Percentiles rank a stretch among this genome's conserved stretches.
phyloP scores from a whole-genome alignment of 2,329 filamentous ascomycete species.

The Aspergillus viridinutans region DNA sequence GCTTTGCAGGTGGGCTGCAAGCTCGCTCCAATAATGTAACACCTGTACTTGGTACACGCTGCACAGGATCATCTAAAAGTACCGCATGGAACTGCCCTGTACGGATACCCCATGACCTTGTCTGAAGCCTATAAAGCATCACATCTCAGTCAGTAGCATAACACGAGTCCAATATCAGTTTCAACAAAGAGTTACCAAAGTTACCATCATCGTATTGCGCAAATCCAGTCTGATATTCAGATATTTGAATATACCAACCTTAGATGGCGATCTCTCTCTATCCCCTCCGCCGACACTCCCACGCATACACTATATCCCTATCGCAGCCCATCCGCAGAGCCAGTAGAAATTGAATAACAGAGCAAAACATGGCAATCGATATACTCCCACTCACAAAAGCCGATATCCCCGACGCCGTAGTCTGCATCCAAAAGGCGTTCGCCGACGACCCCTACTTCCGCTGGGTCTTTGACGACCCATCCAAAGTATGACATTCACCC shows the following conservation, averaged over 20 bases:
- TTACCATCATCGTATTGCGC: no score
- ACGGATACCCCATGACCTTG: not conserved
- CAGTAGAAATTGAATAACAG: slow-evolving; percentile 19
- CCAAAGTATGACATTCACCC: slow-evolving; percentile 44
- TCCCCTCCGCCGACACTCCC: slow-evolving; percentile 28
- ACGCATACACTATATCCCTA: slow-evolving; percentile 31
- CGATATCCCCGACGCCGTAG: slow-evolving; percentile 62
- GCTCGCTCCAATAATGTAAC: no score
- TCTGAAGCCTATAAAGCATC: not conserved
- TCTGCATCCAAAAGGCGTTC: slow-evolving; percentile 64
- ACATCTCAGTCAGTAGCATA: no score
- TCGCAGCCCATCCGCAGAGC: slow-evolving; percentile 28
- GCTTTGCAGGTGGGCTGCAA: not conserved
- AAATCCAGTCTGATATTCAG: no score
- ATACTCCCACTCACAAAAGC: slow-evolving; percentile 53
- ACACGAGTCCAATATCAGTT: no score
- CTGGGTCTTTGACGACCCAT: slow-evolving; percentile 57
- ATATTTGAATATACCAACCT: slow-evolving; percentile 1
- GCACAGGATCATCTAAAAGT: not conserved
- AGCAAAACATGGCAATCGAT: slow-evolving; percentile 47
- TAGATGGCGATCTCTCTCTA: slow-evolving; percentile 32
- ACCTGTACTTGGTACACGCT: no score
- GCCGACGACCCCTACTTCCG: slow-evolving; percentile 62
- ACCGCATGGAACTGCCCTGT: slow-evolving; percentile 4
- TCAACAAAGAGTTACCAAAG: no score